Evolutionary conservation across 495 filamentous ascomycete species (phyloP).

Genomic region (Lasiosphaeria ovina): DNA sequence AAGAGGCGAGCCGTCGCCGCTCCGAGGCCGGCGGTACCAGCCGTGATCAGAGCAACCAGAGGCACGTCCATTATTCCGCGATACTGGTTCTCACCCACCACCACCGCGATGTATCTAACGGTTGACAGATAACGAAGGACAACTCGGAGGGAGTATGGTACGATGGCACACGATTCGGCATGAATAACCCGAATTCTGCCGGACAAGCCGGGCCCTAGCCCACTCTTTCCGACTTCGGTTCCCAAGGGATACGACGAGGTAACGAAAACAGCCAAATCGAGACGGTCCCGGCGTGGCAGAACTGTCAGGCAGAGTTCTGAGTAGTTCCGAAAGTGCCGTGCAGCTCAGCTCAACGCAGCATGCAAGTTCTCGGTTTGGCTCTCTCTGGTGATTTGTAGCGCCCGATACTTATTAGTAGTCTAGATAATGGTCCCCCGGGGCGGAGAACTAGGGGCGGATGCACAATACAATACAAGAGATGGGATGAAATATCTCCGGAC

Average conservation of each 20-base stretch:
- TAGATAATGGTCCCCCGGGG: background rate
- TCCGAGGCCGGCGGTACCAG: constrained; percentile 55
- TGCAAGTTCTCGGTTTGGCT: background rate
- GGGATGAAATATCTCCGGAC: constrained; percentile 2
- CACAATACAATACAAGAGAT: background rate
- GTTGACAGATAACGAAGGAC: too few species aligned
- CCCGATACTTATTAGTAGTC: background rate
- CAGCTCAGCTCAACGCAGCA: background rate
- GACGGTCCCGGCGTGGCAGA: too few species aligned
- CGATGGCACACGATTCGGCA: too few species aligned
- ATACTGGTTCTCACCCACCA: too few species aligned
- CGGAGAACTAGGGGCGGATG: background rate
- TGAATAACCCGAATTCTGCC: too few species aligned
- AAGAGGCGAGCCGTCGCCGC: constrained; percentile 52
- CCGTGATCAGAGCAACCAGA: constrained; percentile 53
- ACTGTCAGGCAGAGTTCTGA: background rate
- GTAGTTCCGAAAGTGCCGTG: background rate
- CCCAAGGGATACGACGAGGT: too few species aligned
- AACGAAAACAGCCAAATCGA: too few species aligned
- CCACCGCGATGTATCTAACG: too few species aligned
- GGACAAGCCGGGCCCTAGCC: too few species aligned
- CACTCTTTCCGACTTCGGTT: too few species aligned
- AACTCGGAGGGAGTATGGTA: too few species aligned
- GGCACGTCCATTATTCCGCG: constrained; percentile 1
- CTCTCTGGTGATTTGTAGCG: background rate